Percentiles rank a stretch among this genome's conserved stretches.
phyloP scores from a whole-genome alignment of 2,329 filamentous ascomycete genomes.

The Basipetospora chlamydospora region DNA sequence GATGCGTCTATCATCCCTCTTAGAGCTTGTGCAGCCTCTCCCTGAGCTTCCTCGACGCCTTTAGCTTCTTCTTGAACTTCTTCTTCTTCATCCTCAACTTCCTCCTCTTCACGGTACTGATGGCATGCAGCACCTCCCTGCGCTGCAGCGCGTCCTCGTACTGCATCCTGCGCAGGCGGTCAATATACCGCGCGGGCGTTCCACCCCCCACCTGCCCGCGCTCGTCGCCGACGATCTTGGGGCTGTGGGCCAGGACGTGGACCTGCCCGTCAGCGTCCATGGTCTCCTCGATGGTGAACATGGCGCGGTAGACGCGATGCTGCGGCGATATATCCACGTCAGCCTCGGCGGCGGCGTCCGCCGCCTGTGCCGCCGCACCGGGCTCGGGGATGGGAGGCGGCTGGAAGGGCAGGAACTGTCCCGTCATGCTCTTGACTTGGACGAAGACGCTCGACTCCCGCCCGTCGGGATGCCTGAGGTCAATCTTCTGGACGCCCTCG shows the following conservation, averaged over 20 bases:
- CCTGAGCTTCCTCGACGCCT: conserved; percentile 73
- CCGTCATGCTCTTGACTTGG: conserved; percentile 53
- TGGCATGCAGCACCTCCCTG: conserved; percentile 52
- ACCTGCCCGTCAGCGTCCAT: conserved; percentile 44
- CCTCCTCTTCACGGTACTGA: conserved; percentile 83
- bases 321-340: conserved; percentile 23
- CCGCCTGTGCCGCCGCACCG: conserved; percentile 14
- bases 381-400: conserved; percentile 61
- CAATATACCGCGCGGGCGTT: conserved; percentile 40
- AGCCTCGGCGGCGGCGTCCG: conserved; percentile 16
- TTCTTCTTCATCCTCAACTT: conserved; percentile 99
- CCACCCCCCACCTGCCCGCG: conserved; percentile 22
- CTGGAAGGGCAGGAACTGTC: conserved; percentile 64
- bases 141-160: conserved; percentile 39
- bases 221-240: conserved; percentile 37
- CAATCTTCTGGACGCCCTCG: conserved; percentile 34
- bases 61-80: conserved; percentile 99
- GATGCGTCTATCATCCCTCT: conserved; percentile 11
- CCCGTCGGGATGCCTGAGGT: conserved; percentile 41
- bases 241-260: conserved; percentile 46
- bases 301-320: conserved; percentile 45
- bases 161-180: conserved; percentile 51
- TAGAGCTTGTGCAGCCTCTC: conserved; percentile 64
- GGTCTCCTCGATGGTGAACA: conserved; percentile 54
- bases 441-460: conserved; percentile 45